Conservation (phyloP, 2,329 filamentous ascomycete genomes). For the Fusarium pseudograminearum region DNA sequence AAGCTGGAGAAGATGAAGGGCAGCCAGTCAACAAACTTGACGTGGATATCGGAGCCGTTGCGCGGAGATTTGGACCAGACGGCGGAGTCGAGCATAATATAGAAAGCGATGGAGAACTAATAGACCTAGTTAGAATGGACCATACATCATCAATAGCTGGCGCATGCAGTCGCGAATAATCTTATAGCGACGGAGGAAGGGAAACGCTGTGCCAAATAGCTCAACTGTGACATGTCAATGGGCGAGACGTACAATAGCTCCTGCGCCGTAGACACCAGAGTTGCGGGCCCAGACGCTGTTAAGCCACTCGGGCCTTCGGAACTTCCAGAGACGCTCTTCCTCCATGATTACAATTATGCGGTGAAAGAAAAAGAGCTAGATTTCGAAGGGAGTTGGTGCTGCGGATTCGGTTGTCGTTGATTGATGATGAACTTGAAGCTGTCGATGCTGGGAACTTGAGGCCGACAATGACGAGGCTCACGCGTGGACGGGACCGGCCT, state of each 20-base stretch:
- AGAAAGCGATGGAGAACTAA: slow-evolving; percentile 76
- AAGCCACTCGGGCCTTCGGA: slow-evolving; percentile 74
- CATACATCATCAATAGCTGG: neutral
- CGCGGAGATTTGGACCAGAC: slow-evolving; percentile 72
- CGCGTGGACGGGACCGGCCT: slow-evolving; percentile 26
- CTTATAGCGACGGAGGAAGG: neutral
- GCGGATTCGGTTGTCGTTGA: slow-evolving; percentile 8
- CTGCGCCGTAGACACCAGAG: slow-evolving; percentile 71
- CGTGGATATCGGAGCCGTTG: slow-evolving; percentile 70
- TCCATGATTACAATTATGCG: slow-evolving; percentile 60
- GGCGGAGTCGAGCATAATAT: slow-evolving; percentile 74
- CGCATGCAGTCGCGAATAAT: neutral
- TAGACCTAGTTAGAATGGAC: slow-evolving; percentile 26
- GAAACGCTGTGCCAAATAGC: neutral
- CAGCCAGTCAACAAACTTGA: slow-evolving; percentile 77
- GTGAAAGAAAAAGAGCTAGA: neutral
- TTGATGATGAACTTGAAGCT: slow-evolving; percentile 26
- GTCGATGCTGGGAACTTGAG: slow-evolving; percentile 34
- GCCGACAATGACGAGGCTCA: slow-evolving; percentile 49
- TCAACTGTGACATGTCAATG: neutral
- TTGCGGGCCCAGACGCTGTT: slow-evolving; percentile 74
- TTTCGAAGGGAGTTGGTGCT: slow-evolving; percentile 1
- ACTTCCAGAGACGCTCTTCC: slow-evolving; percentile 76
- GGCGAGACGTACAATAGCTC: slow-evolving; percentile 67
- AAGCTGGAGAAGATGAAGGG: slow-evolving; percentile 74